Evolutionary conservation across 2,329 filamentous ascomycete species (phyloP).

Genomic region (Pseudogymnoascus sp.): DNA sequence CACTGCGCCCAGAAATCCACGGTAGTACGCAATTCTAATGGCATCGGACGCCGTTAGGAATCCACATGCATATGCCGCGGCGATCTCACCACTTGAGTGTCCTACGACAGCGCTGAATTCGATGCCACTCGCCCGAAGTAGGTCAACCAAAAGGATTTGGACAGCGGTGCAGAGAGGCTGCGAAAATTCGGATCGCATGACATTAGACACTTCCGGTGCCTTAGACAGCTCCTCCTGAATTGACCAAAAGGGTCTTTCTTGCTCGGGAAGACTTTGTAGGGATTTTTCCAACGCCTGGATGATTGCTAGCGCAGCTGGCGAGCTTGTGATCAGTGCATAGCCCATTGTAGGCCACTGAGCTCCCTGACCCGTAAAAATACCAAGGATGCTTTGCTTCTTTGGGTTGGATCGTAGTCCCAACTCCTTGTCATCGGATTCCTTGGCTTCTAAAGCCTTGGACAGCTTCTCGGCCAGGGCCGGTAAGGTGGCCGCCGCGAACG

Average conservation of each 20-base stretch:
- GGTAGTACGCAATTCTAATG: slow-evolving; percentile 37
- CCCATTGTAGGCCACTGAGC: slow-evolving; percentile 21
- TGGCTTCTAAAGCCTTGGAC: neutral
- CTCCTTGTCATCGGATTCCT: neutral
- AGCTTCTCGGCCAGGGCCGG: slow-evolving; percentile 11
- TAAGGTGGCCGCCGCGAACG: slow-evolving; percentile 9
- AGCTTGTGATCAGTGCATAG: slow-evolving; percentile 13
- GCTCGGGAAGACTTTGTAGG: slow-evolving; percentile 9
- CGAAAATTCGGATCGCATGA: slow-evolving; percentile 30
- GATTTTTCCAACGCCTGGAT: neutral
- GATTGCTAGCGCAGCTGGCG: neutral
- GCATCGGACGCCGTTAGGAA: slow-evolving; percentile 27
- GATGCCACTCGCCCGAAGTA: slow-evolving; percentile 35
- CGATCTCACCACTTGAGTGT: slow-evolving; percentile 42
- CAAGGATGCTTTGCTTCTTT: slow-evolving; percentile 12
- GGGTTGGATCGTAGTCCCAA: neutral
- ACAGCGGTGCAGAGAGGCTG: slow-evolving; percentile 40
- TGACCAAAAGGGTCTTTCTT: slow-evolving; percentile 11
- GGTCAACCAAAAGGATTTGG: slow-evolving; percentile 38
- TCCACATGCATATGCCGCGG: slow-evolving; percentile 36
- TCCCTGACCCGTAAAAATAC: slow-evolving; percentile 21
- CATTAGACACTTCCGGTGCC: slow-evolving; percentile 23
- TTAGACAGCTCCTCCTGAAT: neutral
- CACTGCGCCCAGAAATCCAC: slow-evolving; percentile 15
- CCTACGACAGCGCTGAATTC: slow-evolving; percentile 26